phyloP scores from a whole-genome alignment of 306 rosid species.

The Canavalia ensiformis region DNA sequence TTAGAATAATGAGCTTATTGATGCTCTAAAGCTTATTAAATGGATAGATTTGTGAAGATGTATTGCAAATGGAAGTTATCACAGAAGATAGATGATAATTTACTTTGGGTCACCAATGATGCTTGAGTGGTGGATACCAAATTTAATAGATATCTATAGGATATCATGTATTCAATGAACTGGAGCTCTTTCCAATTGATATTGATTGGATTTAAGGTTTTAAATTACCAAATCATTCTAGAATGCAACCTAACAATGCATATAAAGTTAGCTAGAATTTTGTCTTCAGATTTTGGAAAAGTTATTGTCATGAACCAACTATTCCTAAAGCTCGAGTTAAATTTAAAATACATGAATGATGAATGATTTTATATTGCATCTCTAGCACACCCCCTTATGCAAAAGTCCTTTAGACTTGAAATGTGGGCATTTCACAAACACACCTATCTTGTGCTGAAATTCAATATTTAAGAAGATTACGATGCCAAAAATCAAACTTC shows the following conservation, averaged over 20 bases:
- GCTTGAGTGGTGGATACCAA: no score
- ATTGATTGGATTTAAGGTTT: no score
- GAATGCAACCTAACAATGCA: not conserved
- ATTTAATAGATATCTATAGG: no score
- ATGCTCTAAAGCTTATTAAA: constrained; percentile 6
- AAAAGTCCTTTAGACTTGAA: not conserved
- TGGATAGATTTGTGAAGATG: not conserved
- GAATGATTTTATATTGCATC: no score
- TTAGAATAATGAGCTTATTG: no score
- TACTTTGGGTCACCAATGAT: no score
- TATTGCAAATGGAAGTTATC: no score
- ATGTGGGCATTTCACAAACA: not conserved
- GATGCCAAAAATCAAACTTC: no score
- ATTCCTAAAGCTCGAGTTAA: not conserved
- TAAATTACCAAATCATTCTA: not conserved
- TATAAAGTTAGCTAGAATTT: not conserved
- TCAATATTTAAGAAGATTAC: not conserved
- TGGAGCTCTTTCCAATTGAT: no score
- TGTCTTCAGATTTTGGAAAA: not conserved
- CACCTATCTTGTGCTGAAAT: not conserved
- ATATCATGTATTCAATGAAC: no score
- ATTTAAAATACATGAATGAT: no score
- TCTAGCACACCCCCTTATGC: not conserved
- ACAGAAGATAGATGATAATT: no score
- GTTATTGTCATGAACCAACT: not conserved